Base-by-base conservation (phyloP, 108 stramenopile genomes). In the Nitzschia putrida region DNA sequence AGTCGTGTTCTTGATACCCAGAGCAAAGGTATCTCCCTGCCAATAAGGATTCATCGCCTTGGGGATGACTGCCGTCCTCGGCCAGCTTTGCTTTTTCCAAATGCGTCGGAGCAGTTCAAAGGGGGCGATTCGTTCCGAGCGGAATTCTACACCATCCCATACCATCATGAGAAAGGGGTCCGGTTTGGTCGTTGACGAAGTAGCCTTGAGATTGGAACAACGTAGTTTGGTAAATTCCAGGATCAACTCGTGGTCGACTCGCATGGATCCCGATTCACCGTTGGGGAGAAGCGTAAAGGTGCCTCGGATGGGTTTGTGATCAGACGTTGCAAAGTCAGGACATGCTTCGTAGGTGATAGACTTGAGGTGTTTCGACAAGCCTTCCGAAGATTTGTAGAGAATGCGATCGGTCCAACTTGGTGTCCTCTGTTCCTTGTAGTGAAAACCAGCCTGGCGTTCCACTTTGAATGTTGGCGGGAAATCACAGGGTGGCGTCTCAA, bases 231-330 rank as follows among this genome's bases (percentile, higher is more conserved):
- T 1, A 44, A 68, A 68, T 2, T 43, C 54, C 2, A 68, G 49
- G 24, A 22, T 55, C 8, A 44, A 39, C 22, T 83, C 71, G 41
- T 1, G 49, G 54, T 69, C 79, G n/a, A 70, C 22, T 5, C 38
- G 16, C 11, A 61, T 34, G 21, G 54, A 40, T 6, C 61, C 57
- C 9, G 64, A n/a, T 41, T 25, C 66, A 34, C 72, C 71, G 66
- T 80, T 84, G 49, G 73, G 66, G 45, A 67, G 73, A 14, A 94
- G 70, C 10, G 57, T 47, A 61, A 87, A 94, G 0, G 73, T 85
- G 0, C 86, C 90, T 47, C 85, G 83, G n/a, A 94, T 85, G 6
- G 93, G 93, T 63, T 94, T 94, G 80, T 94, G 93, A 75, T 94
- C 93, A 18, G 84, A 85, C 34, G 86, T 88, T 13, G 81, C 75